Evolutionary conservation across 129 eudicot genomes (phyloP), one percentile per base, ranked within the genome.

Genomic region (Artemisia annua): DNA sequence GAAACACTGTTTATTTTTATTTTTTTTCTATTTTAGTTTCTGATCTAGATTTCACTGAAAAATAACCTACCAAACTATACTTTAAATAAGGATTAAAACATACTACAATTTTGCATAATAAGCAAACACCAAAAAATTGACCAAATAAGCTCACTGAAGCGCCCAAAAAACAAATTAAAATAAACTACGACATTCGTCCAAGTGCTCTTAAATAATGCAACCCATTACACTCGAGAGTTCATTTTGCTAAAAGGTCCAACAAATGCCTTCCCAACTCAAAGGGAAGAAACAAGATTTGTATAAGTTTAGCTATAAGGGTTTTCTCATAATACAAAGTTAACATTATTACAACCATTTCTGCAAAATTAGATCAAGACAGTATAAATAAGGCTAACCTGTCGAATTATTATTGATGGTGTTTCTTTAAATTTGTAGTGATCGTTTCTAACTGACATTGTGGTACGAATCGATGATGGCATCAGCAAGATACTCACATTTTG

Each of bases 401-500:
- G 54, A 52, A 39, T 72, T 69, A 39, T 72, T 69, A 70, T 53
- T 57, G 70, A 63, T 81, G 67, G 6, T 56, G 30, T 58, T 66
- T 35, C 51, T 18, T n/a, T 11, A 11, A 43, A 13, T 19, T 16
- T 32, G 28, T 7, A 39, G 50, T 10, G 18, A 66, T 60, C 14
- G 44, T 75, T 75, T 79, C 79, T 81, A 94, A 74, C 86, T 88
- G 58, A 90, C 97, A 66, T 94, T 94, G 76, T 94, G 85, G 81
- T 73, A 94, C 4, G 99, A 94, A 75, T 94, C 99, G 4, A 94
- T 79, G 74, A 94, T 94, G 54, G 99, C 99, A 86, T 94, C 99
- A 1, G 99, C 99, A 71, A 94, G 96, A 83, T 94, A 94, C 75
- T 94, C 99, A 14, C 99, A 94, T 78, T 94, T 94, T 43, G 97